These are phyloP conservation scores for Fusarium subtropicale DNA, from an alignment of 2,329 filamentous ascomycete genomes.

Conservation along the genomic window DNA sequence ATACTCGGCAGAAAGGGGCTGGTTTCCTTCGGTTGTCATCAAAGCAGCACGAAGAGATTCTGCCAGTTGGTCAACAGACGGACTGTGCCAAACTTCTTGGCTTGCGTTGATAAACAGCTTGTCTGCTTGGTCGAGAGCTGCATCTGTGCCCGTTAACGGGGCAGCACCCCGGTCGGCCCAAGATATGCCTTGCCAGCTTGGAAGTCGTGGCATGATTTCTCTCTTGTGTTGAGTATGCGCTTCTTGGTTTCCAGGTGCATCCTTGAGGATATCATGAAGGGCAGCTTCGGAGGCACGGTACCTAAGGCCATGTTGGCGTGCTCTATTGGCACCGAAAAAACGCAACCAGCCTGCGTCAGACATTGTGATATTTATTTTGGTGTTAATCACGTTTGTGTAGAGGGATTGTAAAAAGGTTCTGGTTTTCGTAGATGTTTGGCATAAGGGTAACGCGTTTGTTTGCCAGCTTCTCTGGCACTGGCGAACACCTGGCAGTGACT, in stretches of 20 bases:
- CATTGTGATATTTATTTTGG: slow-evolving; percentile 26
- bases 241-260: slow-evolving; percentile 10
- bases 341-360: slow-evolving; percentile 43
- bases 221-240: background rate
- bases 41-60: slow-evolving; percentile 57
- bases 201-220: slow-evolving; percentile 20
- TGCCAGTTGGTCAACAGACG: slow-evolving; percentile 58
- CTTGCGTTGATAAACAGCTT: slow-evolving; percentile 29
- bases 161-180: background rate
- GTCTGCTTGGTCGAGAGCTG: slow-evolving; percentile 25
- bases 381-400: background rate
- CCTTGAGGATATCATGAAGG: slow-evolving; percentile 32
- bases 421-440: background rate
- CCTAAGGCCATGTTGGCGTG: slow-evolving; percentile 37
- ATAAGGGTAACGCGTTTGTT: background rate
- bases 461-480: background rate
- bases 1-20: slow-evolving; percentile 55
- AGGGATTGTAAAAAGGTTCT: background rate
- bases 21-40: slow-evolving; percentile 53
- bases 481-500: background rate
- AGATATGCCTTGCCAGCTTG: slow-evolving; percentile 31
- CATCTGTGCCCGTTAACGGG: background rate
- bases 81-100: slow-evolving; percentile 54
- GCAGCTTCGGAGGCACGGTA: slow-evolving; percentile 41
- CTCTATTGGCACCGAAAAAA: slow-evolving; percentile 42